phyloP scores from a whole-genome alignment of 352 stramenopile genomes.

The Globisporangium yorkense region DNA sequence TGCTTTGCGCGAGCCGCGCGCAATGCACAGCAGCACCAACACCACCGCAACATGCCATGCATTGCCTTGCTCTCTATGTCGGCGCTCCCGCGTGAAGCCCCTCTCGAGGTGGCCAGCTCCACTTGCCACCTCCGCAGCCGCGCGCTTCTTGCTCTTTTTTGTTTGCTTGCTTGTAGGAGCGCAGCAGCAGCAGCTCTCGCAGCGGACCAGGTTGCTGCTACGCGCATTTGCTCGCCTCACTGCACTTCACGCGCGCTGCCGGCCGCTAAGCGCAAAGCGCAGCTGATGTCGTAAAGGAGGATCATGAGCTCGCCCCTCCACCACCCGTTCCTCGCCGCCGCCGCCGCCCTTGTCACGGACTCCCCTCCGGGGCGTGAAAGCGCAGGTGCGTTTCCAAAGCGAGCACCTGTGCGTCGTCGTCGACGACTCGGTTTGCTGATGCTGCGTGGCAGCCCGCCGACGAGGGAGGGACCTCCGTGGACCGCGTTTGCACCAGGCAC shows the following conservation, averaged over 20 bases:
- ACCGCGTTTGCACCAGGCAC: neutral
- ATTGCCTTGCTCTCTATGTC: neutral
- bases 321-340: neutral
- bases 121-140: no score
- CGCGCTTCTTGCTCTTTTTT: no score
- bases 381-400: neutral
- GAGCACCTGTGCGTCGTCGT: neutral
- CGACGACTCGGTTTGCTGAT: neutral
- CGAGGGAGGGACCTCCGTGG: neutral
- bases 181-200: neutral
- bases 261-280: no score
- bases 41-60: no score
- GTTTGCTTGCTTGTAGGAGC: no score
- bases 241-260: neutral
- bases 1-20: neutral
- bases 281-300: neutral
- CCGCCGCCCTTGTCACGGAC: no score
- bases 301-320: neutral
- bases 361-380: no score
- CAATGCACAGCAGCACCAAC: no score
- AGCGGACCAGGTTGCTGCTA: neutral
- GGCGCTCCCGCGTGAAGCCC: no score
- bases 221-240: neutral
- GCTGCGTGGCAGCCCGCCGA: neutral
- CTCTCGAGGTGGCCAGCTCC: neutral